These are phyloP conservation scores for Phytopythium cucurbitacearum DNA, from an alignment of 352 stramenopile species.

Conservation along the genomic window DNA sequence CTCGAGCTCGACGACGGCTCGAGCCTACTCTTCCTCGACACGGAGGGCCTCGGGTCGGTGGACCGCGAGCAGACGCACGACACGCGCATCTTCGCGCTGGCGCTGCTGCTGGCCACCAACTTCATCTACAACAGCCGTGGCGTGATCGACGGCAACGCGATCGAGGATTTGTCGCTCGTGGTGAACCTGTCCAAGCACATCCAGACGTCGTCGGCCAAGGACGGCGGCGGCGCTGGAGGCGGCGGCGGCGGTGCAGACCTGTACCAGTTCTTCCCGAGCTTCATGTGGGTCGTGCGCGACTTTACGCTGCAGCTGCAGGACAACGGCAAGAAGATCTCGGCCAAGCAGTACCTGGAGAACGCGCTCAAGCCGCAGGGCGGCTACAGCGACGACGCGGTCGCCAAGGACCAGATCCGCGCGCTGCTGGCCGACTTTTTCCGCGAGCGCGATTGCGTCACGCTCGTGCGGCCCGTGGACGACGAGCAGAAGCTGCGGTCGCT, in stretches of 20 bases:
- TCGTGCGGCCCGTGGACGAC: conserved; percentile 85
- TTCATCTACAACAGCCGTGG: conserved; percentile 92
- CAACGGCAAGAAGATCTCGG: conserved; percentile 83
- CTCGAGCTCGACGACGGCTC: conserved; percentile 68
- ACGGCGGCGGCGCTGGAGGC: conserved; percentile 12
- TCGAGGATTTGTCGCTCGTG: conserved; percentile 89
- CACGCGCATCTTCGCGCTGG: conserved; percentile 88
- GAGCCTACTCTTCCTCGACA: conserved; percentile 85
- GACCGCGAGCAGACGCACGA: conserved; percentile 87
- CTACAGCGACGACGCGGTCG: conserved; percentile 69
- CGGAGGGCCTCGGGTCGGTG: conserved; percentile 80
- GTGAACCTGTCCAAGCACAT: conserved; percentile 91
- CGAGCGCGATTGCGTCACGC: conserved; percentile 85
- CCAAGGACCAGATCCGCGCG: conserved; percentile 80
- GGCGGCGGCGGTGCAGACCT: conserved; percentile 30
- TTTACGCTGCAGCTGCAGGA: conserved; percentile 87
- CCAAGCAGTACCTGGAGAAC: conserved; percentile 88
- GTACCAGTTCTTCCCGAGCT: conserved; percentile 83
- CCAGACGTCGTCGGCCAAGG: conserved; percentile 46
- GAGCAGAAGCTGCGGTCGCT: conserved; percentile 79
- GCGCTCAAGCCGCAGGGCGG: conserved; percentile 76
- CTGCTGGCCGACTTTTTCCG: conserved; percentile 82
- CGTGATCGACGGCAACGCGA: conserved; percentile 87
- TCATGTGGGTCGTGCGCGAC: conserved; percentile 89
- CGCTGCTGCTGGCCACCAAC: conserved; percentile 76